These are phyloP conservation scores for Exophiala phaeomuriformis DNA, from an alignment of 2,329 filamentous ascomycete genomes.

Conservation along the genomic window DNA sequence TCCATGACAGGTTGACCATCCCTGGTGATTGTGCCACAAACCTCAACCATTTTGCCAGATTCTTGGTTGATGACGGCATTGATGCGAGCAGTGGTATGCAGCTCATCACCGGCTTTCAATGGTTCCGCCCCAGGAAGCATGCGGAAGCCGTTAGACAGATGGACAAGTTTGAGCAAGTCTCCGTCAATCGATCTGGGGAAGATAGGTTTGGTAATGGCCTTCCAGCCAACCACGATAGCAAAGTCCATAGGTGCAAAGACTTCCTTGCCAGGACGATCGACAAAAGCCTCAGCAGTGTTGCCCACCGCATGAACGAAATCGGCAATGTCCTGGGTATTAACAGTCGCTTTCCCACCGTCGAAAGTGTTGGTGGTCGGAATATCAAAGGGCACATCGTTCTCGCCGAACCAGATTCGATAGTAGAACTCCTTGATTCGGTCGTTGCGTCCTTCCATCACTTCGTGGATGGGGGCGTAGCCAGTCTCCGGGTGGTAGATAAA, in stretches of 20 bases:
- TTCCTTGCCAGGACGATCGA: slow-evolving; percentile 87
- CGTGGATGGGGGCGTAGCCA: slow-evolving; percentile 93
- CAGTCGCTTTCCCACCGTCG: slow-evolving; percentile 76
- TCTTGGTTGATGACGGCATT: slow-evolving; percentile 98
- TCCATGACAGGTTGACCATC: slow-evolving; percentile 87
- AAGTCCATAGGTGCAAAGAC: slow-evolving; percentile 98
- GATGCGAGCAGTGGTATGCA: slow-evolving; percentile 89
- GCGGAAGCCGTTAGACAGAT: slow-evolving; percentile 94
- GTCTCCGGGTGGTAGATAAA: slow-evolving; percentile 94
- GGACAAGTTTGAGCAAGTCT: slow-evolving; percentile 89
- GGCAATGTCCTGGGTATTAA: slow-evolving; percentile 88
- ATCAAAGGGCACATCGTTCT: slow-evolving; percentile 75
- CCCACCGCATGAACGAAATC: slow-evolving; percentile 99
- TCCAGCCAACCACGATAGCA: slow-evolving; percentile 96
- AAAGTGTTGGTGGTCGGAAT: slow-evolving; percentile 79
- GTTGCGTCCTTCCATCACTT: slow-evolving; percentile 93
- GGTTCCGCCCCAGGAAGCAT: slow-evolving; percentile 96
- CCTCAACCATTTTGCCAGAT: slow-evolving; percentile 98
- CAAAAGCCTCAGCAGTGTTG: slow-evolving; percentile 94
- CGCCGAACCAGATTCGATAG: slow-evolving; percentile 94
- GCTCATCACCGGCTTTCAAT: slow-evolving; percentile 86
- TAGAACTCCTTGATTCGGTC: slow-evolving; percentile 99
- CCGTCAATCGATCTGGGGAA: slow-evolving; percentile 96
- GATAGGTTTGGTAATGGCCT: slow-evolving; percentile 98
- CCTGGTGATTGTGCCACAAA: slow-evolving; percentile 91